Conservation (phyloP, 345 rosid species). For the Syzygium aqueum region DNA sequence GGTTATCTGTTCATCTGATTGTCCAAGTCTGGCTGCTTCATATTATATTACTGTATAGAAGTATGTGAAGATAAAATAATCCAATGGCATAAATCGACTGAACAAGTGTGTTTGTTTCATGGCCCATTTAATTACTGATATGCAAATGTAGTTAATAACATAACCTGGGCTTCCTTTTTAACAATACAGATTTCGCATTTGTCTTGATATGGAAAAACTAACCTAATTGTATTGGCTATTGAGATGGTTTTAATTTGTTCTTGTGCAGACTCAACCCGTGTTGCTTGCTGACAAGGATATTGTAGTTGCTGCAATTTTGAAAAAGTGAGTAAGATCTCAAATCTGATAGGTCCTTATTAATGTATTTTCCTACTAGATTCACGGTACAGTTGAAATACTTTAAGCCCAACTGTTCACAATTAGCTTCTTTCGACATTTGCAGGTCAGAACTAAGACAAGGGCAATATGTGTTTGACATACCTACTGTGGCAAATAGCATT, state of each 20-base stretch:
- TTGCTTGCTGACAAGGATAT: conserved; percentile 59
- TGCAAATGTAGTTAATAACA: background rate
- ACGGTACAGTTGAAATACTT: background rate
- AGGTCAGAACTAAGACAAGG: conserved; percentile 70
- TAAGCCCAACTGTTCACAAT: background rate
- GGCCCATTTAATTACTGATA: background rate
- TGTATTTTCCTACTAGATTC: background rate
- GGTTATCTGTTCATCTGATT: background rate
- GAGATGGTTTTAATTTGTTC: conserved; percentile 11
- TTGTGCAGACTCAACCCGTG: conserved; percentile 63
- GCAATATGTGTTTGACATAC: conserved; percentile 55
- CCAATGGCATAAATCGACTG: background rate
- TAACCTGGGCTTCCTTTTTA: background rate
- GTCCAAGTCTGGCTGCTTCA: background rate
- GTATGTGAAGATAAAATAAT: background rate
- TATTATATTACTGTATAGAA: background rate
- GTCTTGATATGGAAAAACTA: background rate
- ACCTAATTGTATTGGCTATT: background rate
- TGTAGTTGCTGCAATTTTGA: conserved; percentile 60
- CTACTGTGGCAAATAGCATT: conserved; percentile 51
- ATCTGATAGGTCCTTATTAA: background rate
- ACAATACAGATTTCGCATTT: background rate
- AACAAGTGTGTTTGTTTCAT: background rate
- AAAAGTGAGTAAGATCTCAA: conserved; percentile 32
- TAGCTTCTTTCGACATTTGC: background rate